Conservation (phyloP, 495 filamentous ascomycete genomes). For the Gamarada debralockiae region DNA sequence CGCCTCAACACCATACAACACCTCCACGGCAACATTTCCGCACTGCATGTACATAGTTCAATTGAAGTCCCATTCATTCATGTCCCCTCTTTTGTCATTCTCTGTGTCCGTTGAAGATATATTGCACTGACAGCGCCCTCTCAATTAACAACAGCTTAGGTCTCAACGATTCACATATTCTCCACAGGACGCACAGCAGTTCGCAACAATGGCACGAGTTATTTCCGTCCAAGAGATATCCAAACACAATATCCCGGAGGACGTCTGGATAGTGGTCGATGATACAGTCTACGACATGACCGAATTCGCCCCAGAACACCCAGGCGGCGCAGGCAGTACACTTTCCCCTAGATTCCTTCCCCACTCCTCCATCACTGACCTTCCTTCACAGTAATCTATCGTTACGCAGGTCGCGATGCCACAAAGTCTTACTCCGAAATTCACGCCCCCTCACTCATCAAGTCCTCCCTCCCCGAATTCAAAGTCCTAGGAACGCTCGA, state of each 20-base stretch:
- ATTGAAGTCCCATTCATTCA: conserved; percentile 1
- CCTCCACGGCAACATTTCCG: background rate
- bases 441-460: conserved; percentile 60
- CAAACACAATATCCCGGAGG: conserved; percentile 54
- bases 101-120: too few relatives aligned
- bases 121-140: too few relatives aligned
- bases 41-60: conserved; percentile 9
- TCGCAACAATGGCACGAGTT: conserved; percentile 14
- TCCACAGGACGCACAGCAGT: too few relatives aligned
- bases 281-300: conserved; percentile 74
- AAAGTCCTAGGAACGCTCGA: conserved; percentile 59
- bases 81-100: background rate
- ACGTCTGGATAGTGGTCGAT: conserved; percentile 77
- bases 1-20: background rate
- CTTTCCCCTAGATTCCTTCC: background rate
- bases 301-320: conserved; percentile 59
- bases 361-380: background rate
- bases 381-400: conserved; percentile 51
- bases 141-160: too few relatives aligned
- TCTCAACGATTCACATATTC: too few relatives aligned
- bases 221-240: conserved; percentile 38
- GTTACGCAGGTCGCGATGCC: conserved; percentile 69
- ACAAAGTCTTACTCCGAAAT: conserved; percentile 64
- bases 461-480: conserved; percentile 45
- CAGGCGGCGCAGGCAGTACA: conserved; percentile 53